A percentile compares a stretch with the other conserved stretches of the same genome.
phyloP scores from a whole-genome alignment of 176 grass and related monocot genomes.

The Oryza officinalis region DNA sequence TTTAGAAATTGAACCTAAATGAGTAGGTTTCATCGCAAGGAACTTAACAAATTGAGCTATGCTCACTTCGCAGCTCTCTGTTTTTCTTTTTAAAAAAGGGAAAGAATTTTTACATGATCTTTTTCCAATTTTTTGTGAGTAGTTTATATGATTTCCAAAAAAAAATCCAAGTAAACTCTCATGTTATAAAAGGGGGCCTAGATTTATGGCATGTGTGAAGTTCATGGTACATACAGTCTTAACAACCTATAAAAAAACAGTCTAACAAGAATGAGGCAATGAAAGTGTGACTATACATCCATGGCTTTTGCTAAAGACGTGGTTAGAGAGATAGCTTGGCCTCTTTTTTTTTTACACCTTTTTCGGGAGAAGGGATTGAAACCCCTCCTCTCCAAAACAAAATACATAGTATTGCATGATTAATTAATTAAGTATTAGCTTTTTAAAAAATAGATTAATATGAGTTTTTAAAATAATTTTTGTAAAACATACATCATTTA shows the following conservation, averaged over 20 bases:
- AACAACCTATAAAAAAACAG: too few species aligned
- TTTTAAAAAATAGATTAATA: too few species aligned
- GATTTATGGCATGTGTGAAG: not conserved
- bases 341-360: not conserved
- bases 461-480: too few species aligned
- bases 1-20: too few species aligned
- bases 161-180: not conserved
- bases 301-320: not conserved
- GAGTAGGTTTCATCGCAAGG: too few species aligned
- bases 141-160: not conserved
- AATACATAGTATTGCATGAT: too few species aligned
- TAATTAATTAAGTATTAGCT: too few species aligned
- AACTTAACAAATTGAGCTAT: too few species aligned
- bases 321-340: not conserved
- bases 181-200: not conserved
- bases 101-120: not conserved
- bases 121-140: not conserved
- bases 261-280: not conserved
- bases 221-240: not conserved
- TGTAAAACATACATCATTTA: too few species aligned
- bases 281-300: not conserved
- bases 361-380: too few species aligned
- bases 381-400: too few species aligned
- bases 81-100: not conserved
- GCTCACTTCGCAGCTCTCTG: too few species aligned